These are phyloP conservation scores for Neocallimastix lanati DNA, from an alignment of 192 early-diverging fungal genomes.

Conservation along the genomic window DNA sequence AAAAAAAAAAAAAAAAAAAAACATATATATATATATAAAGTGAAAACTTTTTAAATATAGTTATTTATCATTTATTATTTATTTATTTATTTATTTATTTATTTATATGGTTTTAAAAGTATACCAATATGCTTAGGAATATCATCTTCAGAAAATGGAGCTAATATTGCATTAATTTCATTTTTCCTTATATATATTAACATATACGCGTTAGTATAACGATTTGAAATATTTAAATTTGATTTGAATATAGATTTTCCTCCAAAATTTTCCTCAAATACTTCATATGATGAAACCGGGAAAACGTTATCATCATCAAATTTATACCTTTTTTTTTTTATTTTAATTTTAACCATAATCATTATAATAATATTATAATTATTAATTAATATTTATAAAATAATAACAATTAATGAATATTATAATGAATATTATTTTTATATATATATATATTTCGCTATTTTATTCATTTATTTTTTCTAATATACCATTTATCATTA, in stretches of 20 bases:
- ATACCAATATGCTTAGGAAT: constrained; percentile 64
- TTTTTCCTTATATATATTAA: constrained; percentile 84
- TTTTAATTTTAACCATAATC: not conserved
- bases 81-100: no score
- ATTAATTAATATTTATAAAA: not conserved
- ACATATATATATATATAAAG: no score
- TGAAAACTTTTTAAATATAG: no score
- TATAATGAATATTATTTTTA: no score
- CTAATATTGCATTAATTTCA: constrained; percentile 50
- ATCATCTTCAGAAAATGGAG: constrained; percentile 39
- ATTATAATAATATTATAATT: constrained; percentile 4
- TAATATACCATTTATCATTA: constrained; percentile 48
- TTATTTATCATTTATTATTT: no score
- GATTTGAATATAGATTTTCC: constrained; percentile 35
- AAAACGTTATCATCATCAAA: constrained; percentile 93
- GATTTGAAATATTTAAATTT: constrained; percentile 18
- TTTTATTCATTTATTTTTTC: no score
- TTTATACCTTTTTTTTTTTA: constrained; percentile 27
- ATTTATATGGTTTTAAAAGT: not conserved
- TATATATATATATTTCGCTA: no score
- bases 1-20: no score
- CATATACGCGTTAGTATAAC: constrained; percentile 97
- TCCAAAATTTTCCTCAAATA: constrained; percentile 88
- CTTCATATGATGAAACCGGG: constrained; percentile 57
- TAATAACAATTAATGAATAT: no score